Evolutionary conservation across 257 asterid species (phyloP).

Genomic region (Nyctanthes arbortristis): DNA sequence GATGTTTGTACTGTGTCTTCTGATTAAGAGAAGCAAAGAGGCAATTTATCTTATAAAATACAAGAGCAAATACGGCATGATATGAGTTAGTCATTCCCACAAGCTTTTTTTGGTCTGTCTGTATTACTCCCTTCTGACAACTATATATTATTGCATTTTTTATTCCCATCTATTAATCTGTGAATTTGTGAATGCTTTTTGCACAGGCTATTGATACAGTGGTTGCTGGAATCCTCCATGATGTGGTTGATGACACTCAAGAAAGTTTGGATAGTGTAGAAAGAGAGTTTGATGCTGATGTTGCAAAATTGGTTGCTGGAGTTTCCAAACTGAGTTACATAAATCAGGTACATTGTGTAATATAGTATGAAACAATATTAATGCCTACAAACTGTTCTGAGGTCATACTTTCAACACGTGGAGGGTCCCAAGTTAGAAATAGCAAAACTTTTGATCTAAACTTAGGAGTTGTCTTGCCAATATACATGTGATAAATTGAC

Average conservation of each 20-base stretch:
- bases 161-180: slow-evolving; percentile 9
- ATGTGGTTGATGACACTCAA: slow-evolving; percentile 77
- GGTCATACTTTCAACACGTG: slow-evolving; percentile 13
- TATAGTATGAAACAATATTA: slow-evolving; percentile 15
- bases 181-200: slow-evolving; percentile 21
- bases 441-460: slow-evolving; percentile 14
- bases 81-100: slow-evolving; percentile 7
- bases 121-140: background rate
- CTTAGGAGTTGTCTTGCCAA: slow-evolving; percentile 11
- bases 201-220: slow-evolving; percentile 83
- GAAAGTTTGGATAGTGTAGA: slow-evolving; percentile 74
- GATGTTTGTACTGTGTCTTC: background rate
- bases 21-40: slow-evolving; percentile 2
- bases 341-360: slow-evolving; percentile 63
- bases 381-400: background rate
- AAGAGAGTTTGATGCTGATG: slow-evolving; percentile 75
- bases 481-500: slow-evolving; percentile 13
- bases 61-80: background rate
- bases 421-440: background rate
- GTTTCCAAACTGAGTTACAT: slow-evolving; percentile 90
- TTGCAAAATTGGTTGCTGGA: slow-evolving; percentile 88
- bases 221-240: slow-evolving; percentile 97
- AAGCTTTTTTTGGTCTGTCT: background rate
- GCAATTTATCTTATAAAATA: background rate
- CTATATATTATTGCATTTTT: slow-evolving; percentile 3